Base-by-base conservation (phyloP, 495 filamentous ascomycete species). In the Chaetomidium leptoderma region DNA sequence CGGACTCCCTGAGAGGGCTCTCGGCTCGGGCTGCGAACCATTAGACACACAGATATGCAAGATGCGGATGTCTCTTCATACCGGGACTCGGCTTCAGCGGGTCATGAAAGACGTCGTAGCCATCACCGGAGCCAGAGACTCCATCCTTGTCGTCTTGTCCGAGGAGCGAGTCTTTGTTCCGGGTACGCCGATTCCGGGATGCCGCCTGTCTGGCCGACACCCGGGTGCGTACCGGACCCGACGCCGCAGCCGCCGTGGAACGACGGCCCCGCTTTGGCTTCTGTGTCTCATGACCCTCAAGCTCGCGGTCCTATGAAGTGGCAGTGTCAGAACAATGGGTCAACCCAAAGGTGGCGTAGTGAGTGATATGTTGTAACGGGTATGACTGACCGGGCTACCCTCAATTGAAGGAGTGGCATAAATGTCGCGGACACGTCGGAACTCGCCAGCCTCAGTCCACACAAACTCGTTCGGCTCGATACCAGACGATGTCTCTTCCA, bases 401-500 rank as follows among this genome's bases (percentile, higher is more conserved):
- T 79, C 73, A 8, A 69, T 48, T 0, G 80, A 81, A 14, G 76
- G 72, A 21, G 66, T 72, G 19, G 74, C 77, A 60, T 79, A 81
- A 21, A 83, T 76, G 47, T 80, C 74, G 48, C 77, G 65, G 11
- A 60, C 69, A 72, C 84, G 69, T 80, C 81, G 61, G 76, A 77
- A 36, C 56, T 75, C 27, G 74, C 89, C 42, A 63, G 77, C 54
- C 68, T 79, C 40, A 71, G 81, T 72, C 67, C 85, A 91, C 19
- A 95, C 81, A 43, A 82, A 69, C 66, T 96, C 91, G 0, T 71
- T 80, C 8, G 89, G 83, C 61, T 86, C 83, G n/a, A 92, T 84
- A 6, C 76, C 72, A 21, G 67, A 66, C 0, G 90, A 92, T 17
- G 85, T 84, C 30, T 73, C 66, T 61, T 90, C 80, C 77, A 96